Percentiles rank a stretch among this genome's conserved stretches.
Evolutionary conservation across 345 rosid species (phyloP).

Genomic region (Eucalyptus regnans): DNA sequence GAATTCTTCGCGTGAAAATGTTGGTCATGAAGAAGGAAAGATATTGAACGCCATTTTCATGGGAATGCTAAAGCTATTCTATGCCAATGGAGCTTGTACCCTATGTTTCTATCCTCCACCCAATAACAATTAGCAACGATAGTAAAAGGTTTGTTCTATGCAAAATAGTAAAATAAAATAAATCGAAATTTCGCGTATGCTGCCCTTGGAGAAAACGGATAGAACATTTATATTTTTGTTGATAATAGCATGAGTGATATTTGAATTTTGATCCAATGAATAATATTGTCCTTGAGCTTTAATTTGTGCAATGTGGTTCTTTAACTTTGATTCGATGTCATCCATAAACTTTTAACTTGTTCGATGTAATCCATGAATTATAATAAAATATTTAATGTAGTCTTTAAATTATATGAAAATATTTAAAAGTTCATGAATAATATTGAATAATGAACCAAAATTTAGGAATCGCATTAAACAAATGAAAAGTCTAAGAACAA

Average conservation of each 20-base stretch:
- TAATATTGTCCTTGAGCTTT: neutral
- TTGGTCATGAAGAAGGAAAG: neutral
- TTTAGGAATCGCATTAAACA: neutral
- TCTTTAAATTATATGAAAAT: neutral
- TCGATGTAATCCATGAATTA: neutral
- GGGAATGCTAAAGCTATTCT: neutral
- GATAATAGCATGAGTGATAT: too few species aligned
- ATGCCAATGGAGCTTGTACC: neutral
- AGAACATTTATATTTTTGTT: too few species aligned
- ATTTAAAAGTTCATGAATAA: neutral
- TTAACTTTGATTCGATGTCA: rapidly evolving
- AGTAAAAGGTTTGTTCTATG: too few species aligned
- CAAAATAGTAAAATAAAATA: too few species aligned
- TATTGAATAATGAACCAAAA: neutral
- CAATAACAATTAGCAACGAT: too few species aligned
- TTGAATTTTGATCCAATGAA: too few species aligned
- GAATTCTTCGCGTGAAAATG: neutral
- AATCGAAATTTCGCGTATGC: too few species aligned
- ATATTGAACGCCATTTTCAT: neutral
- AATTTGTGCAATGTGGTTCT: too few species aligned
- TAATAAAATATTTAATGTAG: rapidly evolving
- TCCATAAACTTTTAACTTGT: neutral
- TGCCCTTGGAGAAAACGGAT: too few species aligned
- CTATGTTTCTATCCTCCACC: neutral
- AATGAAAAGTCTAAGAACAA: neutral